Conservation (phyloP, 306 rosid species). For the Oemleria cerasiformis region DNA sequence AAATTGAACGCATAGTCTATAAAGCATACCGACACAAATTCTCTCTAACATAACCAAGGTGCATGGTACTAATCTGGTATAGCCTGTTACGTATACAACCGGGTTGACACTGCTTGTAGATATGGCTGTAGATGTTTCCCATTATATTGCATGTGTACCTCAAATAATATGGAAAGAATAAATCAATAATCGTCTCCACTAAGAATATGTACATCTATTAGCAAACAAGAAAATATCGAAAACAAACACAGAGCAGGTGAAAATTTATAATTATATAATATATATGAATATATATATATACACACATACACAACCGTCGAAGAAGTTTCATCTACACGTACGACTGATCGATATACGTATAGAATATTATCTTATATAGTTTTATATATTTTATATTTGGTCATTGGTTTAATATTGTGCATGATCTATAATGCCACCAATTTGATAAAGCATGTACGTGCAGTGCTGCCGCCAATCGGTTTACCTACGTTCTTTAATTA, state of each 20-base stretch:
- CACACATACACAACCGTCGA: not conserved
- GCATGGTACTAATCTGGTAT: too few species aligned
- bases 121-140: not conserved
- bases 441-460: not conserved
- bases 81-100: too few species aligned
- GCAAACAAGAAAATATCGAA: not conserved
- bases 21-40: too few species aligned
- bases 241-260: not conserved
- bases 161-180: not conserved
- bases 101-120: too few species aligned
- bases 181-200: not conserved
- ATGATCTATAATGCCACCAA: not conserved
- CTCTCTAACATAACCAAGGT: too few species aligned
- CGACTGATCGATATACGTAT: not conserved
- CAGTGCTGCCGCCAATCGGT: not conserved
- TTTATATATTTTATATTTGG: not conserved
- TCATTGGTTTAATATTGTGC: not conserved
- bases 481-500: not conserved
- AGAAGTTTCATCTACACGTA: not conserved
- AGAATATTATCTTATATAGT: not conserved
- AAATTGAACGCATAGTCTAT: too few species aligned
- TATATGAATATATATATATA: too few species aligned
- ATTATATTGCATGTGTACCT: not conserved
- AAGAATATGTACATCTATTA: not conserved
- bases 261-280: too few species aligned